Conservation (phyloP, 2,329 filamentous ascomycete genomes). For the Pseudophaeomoniella oleicola region DNA sequence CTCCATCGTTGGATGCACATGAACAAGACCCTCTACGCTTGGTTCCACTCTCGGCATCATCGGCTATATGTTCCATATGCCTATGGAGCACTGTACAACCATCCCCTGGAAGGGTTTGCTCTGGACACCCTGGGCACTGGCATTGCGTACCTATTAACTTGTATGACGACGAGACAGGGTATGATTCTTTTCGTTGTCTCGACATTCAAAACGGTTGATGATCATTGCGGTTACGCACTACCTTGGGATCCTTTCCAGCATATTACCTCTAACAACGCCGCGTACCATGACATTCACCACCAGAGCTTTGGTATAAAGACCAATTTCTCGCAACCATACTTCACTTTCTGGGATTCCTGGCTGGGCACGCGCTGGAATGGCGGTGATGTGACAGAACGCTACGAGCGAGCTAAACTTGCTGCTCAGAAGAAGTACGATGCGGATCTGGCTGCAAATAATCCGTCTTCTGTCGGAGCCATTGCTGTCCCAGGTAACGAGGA, state of each 20-base stretch:
- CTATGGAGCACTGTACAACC: conserved; percentile 93
- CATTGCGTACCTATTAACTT: conserved; percentile 63
- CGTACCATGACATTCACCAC: conserved; percentile 96
- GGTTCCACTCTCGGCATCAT: conserved; percentile 90
- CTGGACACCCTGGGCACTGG: conserved; percentile 82
- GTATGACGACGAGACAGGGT: conserved; percentile 73
- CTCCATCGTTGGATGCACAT: conserved; percentile 92
- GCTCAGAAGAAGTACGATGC: conserved; percentile 43
- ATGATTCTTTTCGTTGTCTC: conserved; percentile 82
- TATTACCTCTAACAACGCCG: conserved; percentile 86
- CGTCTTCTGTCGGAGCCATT: conserved; percentile 11
- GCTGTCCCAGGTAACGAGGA: conserved; percentile 4
- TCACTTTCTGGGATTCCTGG: conserved; percentile 84
- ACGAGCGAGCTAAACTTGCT: conserved; percentile 39
- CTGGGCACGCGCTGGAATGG: conserved; percentile 74
- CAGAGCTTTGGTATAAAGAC: conserved; percentile 96
- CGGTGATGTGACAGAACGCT: conserved; percentile 43
- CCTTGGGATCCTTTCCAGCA: conserved; percentile 90
- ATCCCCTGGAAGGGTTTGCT: conserved; percentile 84
- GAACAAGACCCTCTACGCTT: conserved; percentile 85
- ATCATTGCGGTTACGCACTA: conserved; percentile 92
- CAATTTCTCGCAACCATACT: conserved; percentile 39
- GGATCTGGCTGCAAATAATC: conserved; percentile 22
- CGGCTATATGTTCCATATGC: conserved; percentile 95
- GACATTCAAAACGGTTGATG: conserved; percentile 91